Evolutionary conservation across 2,329 filamentous ascomycete species (phyloP), one percentile per base, ranked within the genome.

Genomic region (Aureobasidium mangrovei): DNA sequence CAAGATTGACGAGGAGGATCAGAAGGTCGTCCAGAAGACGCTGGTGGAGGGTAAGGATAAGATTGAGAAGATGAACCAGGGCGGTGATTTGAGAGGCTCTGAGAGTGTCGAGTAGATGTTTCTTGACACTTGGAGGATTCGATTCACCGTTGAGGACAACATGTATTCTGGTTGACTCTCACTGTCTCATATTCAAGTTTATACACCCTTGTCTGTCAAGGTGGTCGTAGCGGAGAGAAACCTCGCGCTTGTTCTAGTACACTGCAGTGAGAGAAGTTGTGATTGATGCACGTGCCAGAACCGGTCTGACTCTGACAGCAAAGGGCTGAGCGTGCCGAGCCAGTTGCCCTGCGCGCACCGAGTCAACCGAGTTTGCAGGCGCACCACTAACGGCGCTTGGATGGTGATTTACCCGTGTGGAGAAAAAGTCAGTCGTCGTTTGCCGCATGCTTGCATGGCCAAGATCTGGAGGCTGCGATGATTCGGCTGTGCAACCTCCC

Each of bases 81-180:
- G 69, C 8, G 67, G 68, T 41, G 70, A 73, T 60, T 53, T 72
- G 10, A 62, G 68, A 46, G 63, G 64, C 7, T 8, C 12, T 18
- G 68, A 72, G 57, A 61, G 61, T n/a, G 54, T 63, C 28, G 61
- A 60, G n/a, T 59, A 45, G 32, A 41, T 3, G 4, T 27, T 27
- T 1, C 18, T 18, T 18, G 18, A 18, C 18, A 18, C 18, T 18
- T 18, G 18, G 18, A 18, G 18, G 18, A 18, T 18, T 18, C 18
- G 18, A 18, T 18, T 18, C 18, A 18, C 18, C 18, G 18, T 18
- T 18, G 18, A 18, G 18, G 18, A 18, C 18, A 18, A 18, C 18
- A 18, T 18, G 18, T 18, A 18, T 18, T 18, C 18, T 18, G 18
- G 18, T 18, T 18, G 18, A 18, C 18, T 18, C 18, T 18, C 18